Evolutionary conservation across 2,329 filamentous ascomycete species (phyloP), one percentile per base, ranked within the genome.

Genomic region (Apiospora hydei): DNA sequence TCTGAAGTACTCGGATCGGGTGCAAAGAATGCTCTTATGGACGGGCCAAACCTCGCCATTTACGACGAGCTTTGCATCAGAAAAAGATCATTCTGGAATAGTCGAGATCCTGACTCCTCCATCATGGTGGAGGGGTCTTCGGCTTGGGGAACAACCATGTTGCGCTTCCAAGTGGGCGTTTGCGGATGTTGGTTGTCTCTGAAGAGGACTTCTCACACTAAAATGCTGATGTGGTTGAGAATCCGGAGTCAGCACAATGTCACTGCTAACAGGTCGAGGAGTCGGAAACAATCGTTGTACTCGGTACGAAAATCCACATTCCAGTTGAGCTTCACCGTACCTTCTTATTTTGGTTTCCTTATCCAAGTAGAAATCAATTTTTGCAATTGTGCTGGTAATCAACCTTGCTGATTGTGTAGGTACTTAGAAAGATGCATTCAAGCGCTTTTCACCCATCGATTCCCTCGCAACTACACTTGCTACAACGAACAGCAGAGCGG

Each of bases 41-140:
- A 73, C 44, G 0, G 44, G 30, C 74, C 75, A 76, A n/a, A 66
- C 72, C 21, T 64, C 43, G 5, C 61, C 34, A 2, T 46, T 67
- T 8, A 70, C 75, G 13, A 53, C 51, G 13, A 75, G 68, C n/a
- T 61, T 69, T 3, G 70, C 71, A 18, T 76, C 75, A 24, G 73
- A 70, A 49, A 57, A 5, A 34, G 53, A 0, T 38, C 16, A 4
- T 61, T 61, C 16, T 61, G 18, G 16, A 61, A 61, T 16, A 61
- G 21, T 8, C 8, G 16, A 5, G 11, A 1, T 30, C 26, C 53
- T 21, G 16, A 14, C 26, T 16, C 14, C 0, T 10, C 4, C 18
- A 21, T 34, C 53, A 61, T 61, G 30, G 4, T 14, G 5, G 26
- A 21, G 3, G 53, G 46, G 3, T 7, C 46, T 21, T 47, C 34